phyloP scores from a whole-genome alignment of 352 stramenopile species.

The Plasmopara viticola region DNA sequence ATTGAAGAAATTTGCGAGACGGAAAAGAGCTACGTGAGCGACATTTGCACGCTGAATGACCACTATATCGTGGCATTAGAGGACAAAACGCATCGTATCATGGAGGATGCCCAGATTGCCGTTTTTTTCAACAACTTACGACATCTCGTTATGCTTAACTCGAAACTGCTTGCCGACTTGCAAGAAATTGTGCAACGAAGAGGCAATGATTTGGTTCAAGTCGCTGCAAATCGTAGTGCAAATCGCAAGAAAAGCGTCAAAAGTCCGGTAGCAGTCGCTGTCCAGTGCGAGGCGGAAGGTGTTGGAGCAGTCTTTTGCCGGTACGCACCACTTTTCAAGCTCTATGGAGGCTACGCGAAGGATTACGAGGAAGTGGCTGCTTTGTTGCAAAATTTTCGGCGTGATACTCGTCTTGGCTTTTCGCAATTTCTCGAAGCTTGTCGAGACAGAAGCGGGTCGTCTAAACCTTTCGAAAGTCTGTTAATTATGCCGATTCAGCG shows the following conservation, averaged over 20 bases:
- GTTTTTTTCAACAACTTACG: slow-evolving; percentile 85
- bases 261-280: slow-evolving; percentile 23
- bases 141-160: slow-evolving; percentile 82
- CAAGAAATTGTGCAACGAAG: slow-evolving; percentile 45
- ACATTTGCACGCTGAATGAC: slow-evolving; percentile 71
- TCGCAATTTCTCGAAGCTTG: slow-evolving; percentile 53
- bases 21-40: slow-evolving; percentile 68
- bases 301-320: slow-evolving; percentile 76
- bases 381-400: slow-evolving; percentile 50
- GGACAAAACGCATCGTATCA: slow-evolving; percentile 70
- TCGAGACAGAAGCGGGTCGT: slow-evolving; percentile 37
- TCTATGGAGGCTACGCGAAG: slow-evolving; percentile 79
- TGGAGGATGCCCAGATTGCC: slow-evolving; percentile 78
- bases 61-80: slow-evolving; percentile 78
- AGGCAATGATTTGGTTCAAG: slow-evolving; percentile 5
- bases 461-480: slow-evolving; percentile 76
- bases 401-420: slow-evolving; percentile 45
- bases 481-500: slow-evolving; percentile 91
- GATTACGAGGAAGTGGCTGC: slow-evolving; percentile 73
- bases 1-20: slow-evolving; percentile 79
- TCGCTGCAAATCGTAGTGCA: background rate
- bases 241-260: slow-evolving; percentile 25
- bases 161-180: slow-evolving; percentile 71
- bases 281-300: slow-evolving; percentile 30
- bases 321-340: slow-evolving; percentile 77